Conservation (phyloP, 164 flowering plant species). For the Akebia trifoliata region DNA sequence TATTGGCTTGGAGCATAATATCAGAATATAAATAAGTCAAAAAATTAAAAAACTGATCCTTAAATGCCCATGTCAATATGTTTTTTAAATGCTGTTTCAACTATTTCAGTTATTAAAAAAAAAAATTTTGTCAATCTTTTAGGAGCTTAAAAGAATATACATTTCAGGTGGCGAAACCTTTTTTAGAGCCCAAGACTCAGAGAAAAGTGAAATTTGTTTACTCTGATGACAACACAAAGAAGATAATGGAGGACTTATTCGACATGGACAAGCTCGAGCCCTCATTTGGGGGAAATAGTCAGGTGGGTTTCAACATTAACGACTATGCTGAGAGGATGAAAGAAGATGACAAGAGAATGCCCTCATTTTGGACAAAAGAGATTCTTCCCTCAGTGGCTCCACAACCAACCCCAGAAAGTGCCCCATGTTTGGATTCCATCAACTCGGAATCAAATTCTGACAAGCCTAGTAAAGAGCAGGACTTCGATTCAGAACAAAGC, state of each 20-base stretch:
- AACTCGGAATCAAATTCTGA: conserved; percentile 39
- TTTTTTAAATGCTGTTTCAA: too few relatives aligned
- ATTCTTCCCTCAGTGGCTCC: conserved; percentile 14
- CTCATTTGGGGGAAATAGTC: conserved; percentile 73
- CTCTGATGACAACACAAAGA: conserved; percentile 58
- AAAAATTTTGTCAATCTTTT: too few relatives aligned
- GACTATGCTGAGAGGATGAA: conserved; percentile 77
- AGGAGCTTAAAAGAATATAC: neutral
- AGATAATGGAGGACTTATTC: conserved; percentile 70
- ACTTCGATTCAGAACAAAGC: conserved; percentile 13
- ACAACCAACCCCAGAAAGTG: conserved; percentile 12
- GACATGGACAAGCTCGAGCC: conserved; percentile 72
- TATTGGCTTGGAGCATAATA: neutral
- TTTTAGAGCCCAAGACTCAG: conserved; percentile 76
- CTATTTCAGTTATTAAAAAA: too few relatives aligned
- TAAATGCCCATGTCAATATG: too few relatives aligned
- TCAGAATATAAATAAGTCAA: too few relatives aligned
- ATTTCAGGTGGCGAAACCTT: conserved; percentile 78
- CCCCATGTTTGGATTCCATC: conserved; percentile 17
- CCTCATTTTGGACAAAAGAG: conserved; percentile 38
- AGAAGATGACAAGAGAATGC: conserved; percentile 72
- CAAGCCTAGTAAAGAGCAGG: conserved; percentile 29
- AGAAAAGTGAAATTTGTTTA: conserved; percentile 86
- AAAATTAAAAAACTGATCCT: too few relatives aligned
- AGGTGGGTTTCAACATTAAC: conserved; percentile 46